Conservation (phyloP, 2,329 filamentous ascomycete genomes). For the Hymenoscyphus albidus region DNA sequence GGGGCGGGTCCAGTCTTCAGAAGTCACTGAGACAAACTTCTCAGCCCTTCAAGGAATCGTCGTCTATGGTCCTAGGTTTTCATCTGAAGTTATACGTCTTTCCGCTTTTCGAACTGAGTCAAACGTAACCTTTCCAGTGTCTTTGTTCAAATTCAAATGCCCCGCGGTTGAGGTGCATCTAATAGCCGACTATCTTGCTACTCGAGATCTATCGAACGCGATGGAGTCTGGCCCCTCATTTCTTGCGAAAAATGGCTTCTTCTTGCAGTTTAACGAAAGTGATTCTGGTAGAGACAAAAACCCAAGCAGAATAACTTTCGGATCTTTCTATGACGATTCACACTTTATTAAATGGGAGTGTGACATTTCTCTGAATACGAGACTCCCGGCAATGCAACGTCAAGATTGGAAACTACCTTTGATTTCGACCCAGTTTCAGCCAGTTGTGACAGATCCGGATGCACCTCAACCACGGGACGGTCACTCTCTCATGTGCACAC, state of each 20-base stretch:
- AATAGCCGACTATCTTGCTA: neutral
- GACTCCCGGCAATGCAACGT: neutral
- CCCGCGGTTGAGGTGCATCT: neutral
- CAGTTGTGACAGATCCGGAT: neutral
- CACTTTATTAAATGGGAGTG: neutral
- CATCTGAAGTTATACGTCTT: neutral
- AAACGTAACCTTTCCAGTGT: neutral
- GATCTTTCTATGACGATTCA: neutral
- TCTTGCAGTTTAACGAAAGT: neutral
- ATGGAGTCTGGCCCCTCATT: neutral
- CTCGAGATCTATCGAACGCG: neutral
- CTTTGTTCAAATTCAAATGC: neutral
- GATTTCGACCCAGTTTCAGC: neutral
- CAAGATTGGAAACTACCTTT: neutral
- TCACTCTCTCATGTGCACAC: neutral
- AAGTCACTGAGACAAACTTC: neutral
- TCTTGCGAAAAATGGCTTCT: neutral
- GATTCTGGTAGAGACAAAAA: neutral
- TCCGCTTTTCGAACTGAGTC: neutral
- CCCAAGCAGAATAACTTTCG: neutral
- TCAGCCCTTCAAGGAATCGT: neutral
- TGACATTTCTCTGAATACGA: neutral
- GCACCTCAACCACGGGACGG: neutral
- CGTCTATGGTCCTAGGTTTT: neutral
- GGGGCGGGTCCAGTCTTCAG: neutral